Evolutionary conservation across 1,284 basidiomycete genomes (phyloP).

Genomic region (Apiotrichum porosum): DNA sequence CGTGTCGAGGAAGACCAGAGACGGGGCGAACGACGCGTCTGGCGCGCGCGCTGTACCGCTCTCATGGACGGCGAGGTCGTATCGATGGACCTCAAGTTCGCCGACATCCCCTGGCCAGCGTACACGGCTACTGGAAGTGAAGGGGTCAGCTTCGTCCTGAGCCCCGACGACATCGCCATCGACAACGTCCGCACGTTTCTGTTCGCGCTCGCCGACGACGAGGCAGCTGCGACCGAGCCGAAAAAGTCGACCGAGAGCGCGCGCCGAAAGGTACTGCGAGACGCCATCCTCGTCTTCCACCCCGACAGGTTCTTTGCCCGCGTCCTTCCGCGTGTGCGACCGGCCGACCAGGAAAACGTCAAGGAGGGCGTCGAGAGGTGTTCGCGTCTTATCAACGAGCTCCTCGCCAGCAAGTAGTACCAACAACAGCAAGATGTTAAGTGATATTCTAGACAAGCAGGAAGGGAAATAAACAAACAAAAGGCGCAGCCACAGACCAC

Average conservation of each 20-base stretch:
- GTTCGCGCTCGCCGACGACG: slow-evolving; percentile 50
- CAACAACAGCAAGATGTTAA: background rate
- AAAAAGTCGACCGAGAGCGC: slow-evolving; percentile 49
- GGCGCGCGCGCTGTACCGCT: slow-evolving; percentile 16
- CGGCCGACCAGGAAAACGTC: slow-evolving; percentile 57
- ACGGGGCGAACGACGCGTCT: slow-evolving; percentile 11
- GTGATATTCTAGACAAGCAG: background rate
- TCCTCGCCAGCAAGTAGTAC: slow-evolving; percentile 12
- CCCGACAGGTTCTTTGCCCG: slow-evolving; percentile 67
- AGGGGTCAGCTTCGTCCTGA: slow-evolving; percentile 29
- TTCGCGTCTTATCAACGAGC: slow-evolving; percentile 27
- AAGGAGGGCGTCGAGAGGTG: slow-evolving; percentile 59
- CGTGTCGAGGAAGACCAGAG: background rate
- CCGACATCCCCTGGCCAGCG: slow-evolving; percentile 76
- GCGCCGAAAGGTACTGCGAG: slow-evolving; percentile 50
- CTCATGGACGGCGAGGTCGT: slow-evolving; percentile 23
- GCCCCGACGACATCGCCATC: slow-evolving; percentile 54
- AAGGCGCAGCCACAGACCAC: too few relatives aligned
- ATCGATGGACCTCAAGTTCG: slow-evolving; percentile 50
- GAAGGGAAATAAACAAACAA: too few relatives aligned
- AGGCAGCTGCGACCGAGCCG: slow-evolving; percentile 49
- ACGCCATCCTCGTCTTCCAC: slow-evolving; percentile 64
- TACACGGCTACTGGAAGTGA: slow-evolving; percentile 37
- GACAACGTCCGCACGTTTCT: slow-evolving; percentile 58
- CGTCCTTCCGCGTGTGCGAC: slow-evolving; percentile 55